Percentiles rank a stretch among this genome's conserved stretches.
These are phyloP conservation scores for Chlorella sorokiniana DNA, from an alignment of 139 green algal species.

Conservation along the genomic window DNA sequence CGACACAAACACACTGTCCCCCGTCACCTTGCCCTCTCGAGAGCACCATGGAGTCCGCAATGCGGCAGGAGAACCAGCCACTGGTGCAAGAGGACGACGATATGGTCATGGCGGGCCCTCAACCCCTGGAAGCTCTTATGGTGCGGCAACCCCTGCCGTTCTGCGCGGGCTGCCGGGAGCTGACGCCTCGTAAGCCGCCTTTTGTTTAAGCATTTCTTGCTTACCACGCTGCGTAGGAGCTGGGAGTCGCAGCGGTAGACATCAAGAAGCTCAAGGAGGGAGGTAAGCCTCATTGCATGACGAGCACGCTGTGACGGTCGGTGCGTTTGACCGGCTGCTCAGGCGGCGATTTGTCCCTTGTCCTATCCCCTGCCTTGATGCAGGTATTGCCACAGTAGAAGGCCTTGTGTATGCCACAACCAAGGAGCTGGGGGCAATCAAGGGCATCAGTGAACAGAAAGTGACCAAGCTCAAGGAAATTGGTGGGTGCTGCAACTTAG, in stretches of 20 bases:
- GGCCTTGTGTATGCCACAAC: conserved; percentile 82
- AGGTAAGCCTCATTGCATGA: conserved; percentile 48
- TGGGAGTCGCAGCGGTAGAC: conserved; percentile 84
- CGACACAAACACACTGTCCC: background rate
- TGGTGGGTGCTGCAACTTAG: conserved; percentile 46
- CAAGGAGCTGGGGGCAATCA: conserved; percentile 87
- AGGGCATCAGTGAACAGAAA: conserved; percentile 97
- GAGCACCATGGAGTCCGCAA: conserved; percentile 4
- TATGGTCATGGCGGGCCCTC: conserved; percentile 45
- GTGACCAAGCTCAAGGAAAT: conserved; percentile 90
- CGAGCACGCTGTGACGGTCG: too few species aligned
- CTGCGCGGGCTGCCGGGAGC: background rate
- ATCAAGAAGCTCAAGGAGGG: conserved; percentile 96
- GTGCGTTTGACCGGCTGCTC: too few species aligned
- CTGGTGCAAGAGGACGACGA: conserved; percentile 30
- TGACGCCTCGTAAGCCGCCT: background rate
- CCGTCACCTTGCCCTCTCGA: background rate
- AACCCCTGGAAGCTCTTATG: conserved; percentile 53
- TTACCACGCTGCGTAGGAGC: conserved; percentile 55
- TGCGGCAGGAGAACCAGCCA: conserved; percentile 6
- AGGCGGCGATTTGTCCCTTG: too few species aligned
- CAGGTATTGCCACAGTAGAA: conserved; percentile 71
- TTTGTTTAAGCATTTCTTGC: background rate
- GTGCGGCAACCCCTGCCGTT: background rate
- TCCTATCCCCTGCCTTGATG: background rate